Evolutionary conservation across 2,329 filamentous ascomycete genomes (phyloP), one percentile per base, ranked within the genome.

Genomic region (Verticillium klebahnii): DNA sequence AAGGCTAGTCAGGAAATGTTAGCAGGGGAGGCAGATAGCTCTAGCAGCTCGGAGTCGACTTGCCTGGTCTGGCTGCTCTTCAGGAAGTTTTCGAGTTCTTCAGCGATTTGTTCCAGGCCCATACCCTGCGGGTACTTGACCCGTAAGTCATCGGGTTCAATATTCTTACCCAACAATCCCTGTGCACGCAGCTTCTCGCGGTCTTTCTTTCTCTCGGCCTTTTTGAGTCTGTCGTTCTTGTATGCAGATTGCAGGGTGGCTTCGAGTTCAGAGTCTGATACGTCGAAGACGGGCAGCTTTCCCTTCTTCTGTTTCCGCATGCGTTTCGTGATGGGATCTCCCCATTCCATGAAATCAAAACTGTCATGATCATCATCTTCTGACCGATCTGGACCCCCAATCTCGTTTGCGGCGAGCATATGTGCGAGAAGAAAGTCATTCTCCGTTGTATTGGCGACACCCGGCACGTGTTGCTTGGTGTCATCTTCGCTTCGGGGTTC

Each of bases 261-360:
- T 66, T 89, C 85, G 1, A 92, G 72, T 60, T 93, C 90, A 0
- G 85, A 85, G 67, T 93, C 90, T 0, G 84, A 85, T 9, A 89
- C 73, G 25, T 85, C 78, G 60, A 87, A 78, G 15, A 80, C 74
- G 5, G 80, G 77, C 56, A 82, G 73, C 59, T 82, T 78, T 56
- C 78, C 80, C 64, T 85, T 84, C 72, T 90, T 92, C 66, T 83
- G 79, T 69, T 86, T 89, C 7, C 56, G 56, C 64, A 82, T 86
- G 55, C 74, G 73, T 61, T 81, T 84, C 6, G 93, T 73, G 60
- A 87, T 92, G 1, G 88, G 87, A 31, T 88, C 82, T 17, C 90
- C 84, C 76, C 90, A 92, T 69, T 96, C 91, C 89, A 95, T 94
- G 55, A 96, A 80, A 70, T 97, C 92, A 65, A 97, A 89, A 9